Conservation (phyloP, 345 rosid species). For the Linum usitatissimum region DNA sequence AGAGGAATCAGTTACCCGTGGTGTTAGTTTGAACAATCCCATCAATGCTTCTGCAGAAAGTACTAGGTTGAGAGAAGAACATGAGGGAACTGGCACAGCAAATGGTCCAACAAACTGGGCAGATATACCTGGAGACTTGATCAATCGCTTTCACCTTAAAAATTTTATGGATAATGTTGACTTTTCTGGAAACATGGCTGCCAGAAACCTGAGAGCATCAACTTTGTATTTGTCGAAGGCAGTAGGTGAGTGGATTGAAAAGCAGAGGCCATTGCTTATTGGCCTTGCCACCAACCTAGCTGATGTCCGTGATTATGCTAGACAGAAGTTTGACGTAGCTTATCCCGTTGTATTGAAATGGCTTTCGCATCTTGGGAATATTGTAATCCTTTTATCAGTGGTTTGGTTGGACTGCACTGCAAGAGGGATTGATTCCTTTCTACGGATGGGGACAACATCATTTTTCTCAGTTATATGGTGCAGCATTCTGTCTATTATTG, state of each 20-base stretch:
- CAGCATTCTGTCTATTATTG: constrained; percentile 64
- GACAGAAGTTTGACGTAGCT: constrained; percentile 36
- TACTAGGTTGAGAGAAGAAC: constrained; percentile 22
- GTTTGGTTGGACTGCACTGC: constrained; percentile 84
- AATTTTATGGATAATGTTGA: constrained; percentile 33
- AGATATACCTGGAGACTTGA: constrained; percentile 25
- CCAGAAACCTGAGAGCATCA: constrained; percentile 37
- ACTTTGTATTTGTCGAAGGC: constrained; percentile 26
- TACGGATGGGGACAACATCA: constrained; percentile 77
- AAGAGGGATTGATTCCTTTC: constrained; percentile 78
- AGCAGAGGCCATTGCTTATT: constrained; percentile 39
- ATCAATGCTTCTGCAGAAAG: constrained; percentile 24
- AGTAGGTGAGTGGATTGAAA: constrained; percentile 49
- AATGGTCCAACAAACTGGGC: constrained; percentile 27
- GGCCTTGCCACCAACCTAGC: constrained; percentile 25
- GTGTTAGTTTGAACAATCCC: constrained; percentile 21
- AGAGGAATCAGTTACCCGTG: constrained; percentile 26
- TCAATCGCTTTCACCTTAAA: constrained; percentile 37
- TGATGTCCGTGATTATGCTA: constrained; percentile 37
- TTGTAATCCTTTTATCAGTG: constrained; percentile 56
- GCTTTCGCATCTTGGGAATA: constrained; percentile 59
- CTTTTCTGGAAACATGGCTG: constrained; percentile 32
- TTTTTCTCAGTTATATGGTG: constrained; percentile 85
- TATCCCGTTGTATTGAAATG: constrained; percentile 55
- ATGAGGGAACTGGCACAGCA: constrained; percentile 22